Base-by-base conservation (phyloP, 441 rosid species). In the Macaranga tanarius region DNA sequence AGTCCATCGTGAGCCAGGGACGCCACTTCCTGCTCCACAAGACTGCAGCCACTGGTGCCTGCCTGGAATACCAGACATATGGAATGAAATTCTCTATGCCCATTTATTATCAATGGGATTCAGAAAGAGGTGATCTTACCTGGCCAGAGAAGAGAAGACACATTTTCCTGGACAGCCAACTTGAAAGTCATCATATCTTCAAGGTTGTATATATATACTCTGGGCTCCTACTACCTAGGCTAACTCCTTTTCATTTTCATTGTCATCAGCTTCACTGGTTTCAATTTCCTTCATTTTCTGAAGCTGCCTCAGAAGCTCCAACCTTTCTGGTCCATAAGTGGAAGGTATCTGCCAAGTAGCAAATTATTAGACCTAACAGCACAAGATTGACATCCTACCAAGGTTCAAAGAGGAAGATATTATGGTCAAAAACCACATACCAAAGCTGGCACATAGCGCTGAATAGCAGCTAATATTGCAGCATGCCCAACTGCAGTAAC, bases 401-500 rank as follows among this genome's bases (percentile, higher is more conserved):
- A 71, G 70, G 70, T 62, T 65, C 31, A 52, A 54, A 73, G 45
- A 55, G 62, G 52, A 72, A 74, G 65, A 9, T 45, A 65, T 60
- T 25, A 68, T 68, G 47, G 67, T 10, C 17, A 68, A 74, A 58
- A 84, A 73, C 50, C 64, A 77, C 70, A 62, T 66, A 95, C 99
- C 95, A 93, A 77, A 74, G 93, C 81, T 25, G 99, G 98, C 0
- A 87, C 91, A 76, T 95, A 93, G 89, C 96, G 89, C 83, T 92
- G 99, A 69, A 92, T 95, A 25, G 96, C 97, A 69, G 99, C 98
- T 83, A 95, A 80, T 83, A 95, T 95, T 50, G 99, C 98, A 20
- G 99, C 98, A 67, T 95, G 99, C 64, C 98, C 99, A 76, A 95
- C 88, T 54, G 99, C 98, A 77, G 98, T 95, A 44, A 92, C 99